These are phyloP conservation scores for Pistacia integerrima DNA, from an alignment of 345 rosid species.

Conservation along the genomic window DNA sequence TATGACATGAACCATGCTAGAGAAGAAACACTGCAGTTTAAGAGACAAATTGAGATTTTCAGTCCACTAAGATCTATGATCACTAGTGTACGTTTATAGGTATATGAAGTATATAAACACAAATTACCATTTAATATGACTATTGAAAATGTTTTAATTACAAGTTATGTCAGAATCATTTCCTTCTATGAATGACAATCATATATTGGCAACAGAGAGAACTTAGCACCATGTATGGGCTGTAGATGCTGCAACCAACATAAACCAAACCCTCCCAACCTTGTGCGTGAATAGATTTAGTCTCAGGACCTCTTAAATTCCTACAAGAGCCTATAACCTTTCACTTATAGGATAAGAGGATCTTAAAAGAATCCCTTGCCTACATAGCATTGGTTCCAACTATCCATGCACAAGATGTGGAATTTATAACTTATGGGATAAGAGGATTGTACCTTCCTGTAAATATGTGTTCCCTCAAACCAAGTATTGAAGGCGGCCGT, in stretches of 20 bases:
- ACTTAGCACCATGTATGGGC: not conserved
- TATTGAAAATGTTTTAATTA: not conserved
- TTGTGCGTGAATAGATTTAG: too few species aligned
- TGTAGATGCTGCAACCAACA: not conserved
- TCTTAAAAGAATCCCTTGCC: too few species aligned
- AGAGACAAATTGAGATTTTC: conserved; percentile 16
- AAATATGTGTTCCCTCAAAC: conserved; percentile 91
- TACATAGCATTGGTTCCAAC: too few species aligned
- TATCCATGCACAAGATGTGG: conserved; percentile 1
- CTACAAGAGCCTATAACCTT: too few species aligned
- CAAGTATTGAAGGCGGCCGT: conserved; percentile 84
- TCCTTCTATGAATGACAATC: not conserved
- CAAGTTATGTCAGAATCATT: not conserved
- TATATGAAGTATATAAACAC: not conserved
- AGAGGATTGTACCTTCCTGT: conserved; percentile 76
- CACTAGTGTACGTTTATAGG: not conserved
- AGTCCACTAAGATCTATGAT: not conserved
- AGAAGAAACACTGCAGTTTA: conserved; percentile 83
- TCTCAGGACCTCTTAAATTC: too few species aligned
- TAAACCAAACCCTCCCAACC: too few species aligned
- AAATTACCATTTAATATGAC: not conserved
- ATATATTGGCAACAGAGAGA: not conserved
- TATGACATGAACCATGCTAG: conserved; percentile 99
- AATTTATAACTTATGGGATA: not conserved
- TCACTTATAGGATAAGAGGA: too few species aligned